Conservation (phyloP, 2,329 filamentous ascomycete genomes). For the Ophiostoma pallidulum region DNA sequence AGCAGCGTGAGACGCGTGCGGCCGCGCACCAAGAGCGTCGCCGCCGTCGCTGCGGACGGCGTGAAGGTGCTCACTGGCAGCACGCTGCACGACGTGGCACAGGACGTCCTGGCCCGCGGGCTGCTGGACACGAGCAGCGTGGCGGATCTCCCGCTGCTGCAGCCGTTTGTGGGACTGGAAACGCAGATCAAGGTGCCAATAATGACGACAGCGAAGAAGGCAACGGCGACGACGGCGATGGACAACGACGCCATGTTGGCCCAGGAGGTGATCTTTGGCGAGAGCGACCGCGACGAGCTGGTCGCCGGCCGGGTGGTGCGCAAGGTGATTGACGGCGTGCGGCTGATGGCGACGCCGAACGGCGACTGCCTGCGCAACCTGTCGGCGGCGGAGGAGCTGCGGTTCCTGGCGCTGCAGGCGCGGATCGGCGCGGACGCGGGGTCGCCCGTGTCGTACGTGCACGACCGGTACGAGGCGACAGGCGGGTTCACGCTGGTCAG, state of each 20-base stretch:
- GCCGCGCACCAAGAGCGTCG: no score
- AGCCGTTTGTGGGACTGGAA: conserved; percentile 3
- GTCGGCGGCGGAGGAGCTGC: conserved; percentile 57
- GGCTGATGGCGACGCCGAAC: conserved; percentile 65
- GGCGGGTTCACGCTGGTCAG: conserved; percentile 55
- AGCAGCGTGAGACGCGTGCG: no score
- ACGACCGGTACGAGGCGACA: conserved; percentile 43
- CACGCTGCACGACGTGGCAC: conserved; percentile 15
- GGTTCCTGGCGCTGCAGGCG: conserved; percentile 60
- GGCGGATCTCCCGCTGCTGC: conserved; percentile 3
- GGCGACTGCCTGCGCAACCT: conserved; percentile 69
- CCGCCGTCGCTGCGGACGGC: not conserved
- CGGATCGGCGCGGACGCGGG: conserved; percentile 40
- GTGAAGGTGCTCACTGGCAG: not conserved
- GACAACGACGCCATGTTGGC: conserved; percentile 19
- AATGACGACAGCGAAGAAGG: not conserved
- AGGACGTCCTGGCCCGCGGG: conserved; percentile 14
- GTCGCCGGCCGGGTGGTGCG: conserved; percentile 49
- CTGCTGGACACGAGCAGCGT: conserved; percentile 9
- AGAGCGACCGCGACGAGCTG: conserved; percentile 46
- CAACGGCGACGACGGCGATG: conserved; percentile 1
- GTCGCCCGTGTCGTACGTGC: conserved; percentile 47
- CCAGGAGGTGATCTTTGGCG: conserved; percentile 39
- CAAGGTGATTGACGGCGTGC: conserved; percentile 54
- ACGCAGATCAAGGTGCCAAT: no score